A percentile compares a stretch with the other conserved stretches of the same genome.
These are phyloP conservation scores for Leccinellum albellum DNA, from an alignment of 768 basidiomycete species.

Conservation along the genomic window DNA sequence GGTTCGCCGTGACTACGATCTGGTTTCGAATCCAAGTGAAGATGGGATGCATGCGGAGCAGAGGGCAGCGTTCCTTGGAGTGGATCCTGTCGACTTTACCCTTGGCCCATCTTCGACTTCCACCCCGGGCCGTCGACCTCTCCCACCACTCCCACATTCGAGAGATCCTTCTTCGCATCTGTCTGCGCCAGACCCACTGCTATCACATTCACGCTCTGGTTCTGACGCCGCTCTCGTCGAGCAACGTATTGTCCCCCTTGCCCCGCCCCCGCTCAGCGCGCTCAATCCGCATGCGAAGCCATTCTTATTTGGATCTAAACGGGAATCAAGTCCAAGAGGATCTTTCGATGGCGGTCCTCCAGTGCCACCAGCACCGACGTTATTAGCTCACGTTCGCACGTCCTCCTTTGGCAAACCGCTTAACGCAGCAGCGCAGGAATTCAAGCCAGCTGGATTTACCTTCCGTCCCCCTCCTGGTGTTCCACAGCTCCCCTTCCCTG, in stretches of 20 bases:
- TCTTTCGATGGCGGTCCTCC: slow-evolving; percentile 26
- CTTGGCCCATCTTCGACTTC: slow-evolving; percentile 43
- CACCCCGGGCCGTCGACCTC: slow-evolving; percentile 44
- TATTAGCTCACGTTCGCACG: slow-evolving; percentile 34
- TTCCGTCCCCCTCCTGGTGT: slow-evolving; percentile 70
- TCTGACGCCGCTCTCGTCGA: slow-evolving; percentile 41
- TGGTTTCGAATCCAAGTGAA: slow-evolving; percentile 85
- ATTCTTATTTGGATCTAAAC: slow-evolving; percentile 66
- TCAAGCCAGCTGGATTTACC: slow-evolving; percentile 73
- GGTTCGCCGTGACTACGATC: slow-evolving; percentile 53
- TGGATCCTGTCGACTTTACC: slow-evolving; percentile 42
- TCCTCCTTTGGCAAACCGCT: slow-evolving; percentile 62
- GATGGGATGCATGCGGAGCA: slow-evolving; percentile 45
- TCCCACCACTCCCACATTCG: slow-evolving; percentile 63
- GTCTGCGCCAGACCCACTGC: slow-evolving; percentile 56
- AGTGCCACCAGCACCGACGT: slow-evolving; percentile 38
- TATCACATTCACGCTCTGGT: slow-evolving; percentile 56
- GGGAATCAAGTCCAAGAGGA: slow-evolving; percentile 34
- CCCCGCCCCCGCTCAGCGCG: slow-evolving; percentile 15
- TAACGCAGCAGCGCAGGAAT: slow-evolving; percentile 76
- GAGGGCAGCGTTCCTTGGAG: slow-evolving; percentile 42
- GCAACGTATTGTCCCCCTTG: slow-evolving; percentile 14
- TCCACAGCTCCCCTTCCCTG: slow-evolving; percentile 48
- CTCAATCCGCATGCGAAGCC: slow-evolving; percentile 83
- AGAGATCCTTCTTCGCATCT: slow-evolving; percentile 59